Evolutionary conservation across 768 basidiomycete genomes (phyloP).

Genomic region (Trametes coccinea): DNA sequence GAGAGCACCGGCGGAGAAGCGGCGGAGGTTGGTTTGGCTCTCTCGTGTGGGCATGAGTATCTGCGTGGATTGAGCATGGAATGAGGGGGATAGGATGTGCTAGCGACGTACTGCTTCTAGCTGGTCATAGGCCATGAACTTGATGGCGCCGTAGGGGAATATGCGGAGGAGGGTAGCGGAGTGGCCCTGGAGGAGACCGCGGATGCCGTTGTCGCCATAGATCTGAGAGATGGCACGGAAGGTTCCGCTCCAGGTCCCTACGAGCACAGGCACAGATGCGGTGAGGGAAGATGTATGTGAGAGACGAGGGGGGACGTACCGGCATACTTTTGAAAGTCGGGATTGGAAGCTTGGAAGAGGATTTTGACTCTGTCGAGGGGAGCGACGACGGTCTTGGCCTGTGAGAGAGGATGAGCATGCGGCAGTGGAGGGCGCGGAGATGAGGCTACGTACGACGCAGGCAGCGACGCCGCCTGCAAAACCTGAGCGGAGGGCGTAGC

Average conservation of each 20-base stretch:
- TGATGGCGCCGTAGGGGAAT: constrained; percentile 96
- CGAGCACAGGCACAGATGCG: constrained; percentile 34
- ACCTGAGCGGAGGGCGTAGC: constrained; percentile 64
- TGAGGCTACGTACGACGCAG: constrained; percentile 69
- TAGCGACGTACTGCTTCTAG: constrained; percentile 61
- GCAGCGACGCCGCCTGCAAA: constrained; percentile 93
- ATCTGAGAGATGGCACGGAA: constrained; percentile 76
- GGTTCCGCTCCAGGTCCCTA: constrained; percentile 80
- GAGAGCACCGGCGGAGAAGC: constrained; percentile 85
- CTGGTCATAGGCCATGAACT: constrained; percentile 96
- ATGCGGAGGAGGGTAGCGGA: constrained; percentile 92
- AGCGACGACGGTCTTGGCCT: constrained; percentile 95
- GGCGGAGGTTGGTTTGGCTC: constrained; percentile 72
- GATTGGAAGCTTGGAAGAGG: constrained; percentile 95
- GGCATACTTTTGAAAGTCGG: constrained; percentile 91
- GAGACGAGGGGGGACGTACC: constrained; percentile 50
- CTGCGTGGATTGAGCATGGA: constrained; percentile 41
- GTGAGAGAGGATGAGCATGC: constrained; percentile 14
- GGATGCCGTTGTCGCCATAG: constrained; percentile 61
- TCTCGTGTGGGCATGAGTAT: constrained; percentile 82
- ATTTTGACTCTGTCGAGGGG: constrained; percentile 98
- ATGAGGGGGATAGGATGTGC: background rate
- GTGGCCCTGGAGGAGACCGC: constrained; percentile 93
- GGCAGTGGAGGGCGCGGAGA: constrained; percentile 7
- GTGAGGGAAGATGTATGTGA: constrained; percentile 3